Evolutionary conservation across 352 stramenopile genomes (phyloP).

Genomic region (Pythium inflatum): DNA sequence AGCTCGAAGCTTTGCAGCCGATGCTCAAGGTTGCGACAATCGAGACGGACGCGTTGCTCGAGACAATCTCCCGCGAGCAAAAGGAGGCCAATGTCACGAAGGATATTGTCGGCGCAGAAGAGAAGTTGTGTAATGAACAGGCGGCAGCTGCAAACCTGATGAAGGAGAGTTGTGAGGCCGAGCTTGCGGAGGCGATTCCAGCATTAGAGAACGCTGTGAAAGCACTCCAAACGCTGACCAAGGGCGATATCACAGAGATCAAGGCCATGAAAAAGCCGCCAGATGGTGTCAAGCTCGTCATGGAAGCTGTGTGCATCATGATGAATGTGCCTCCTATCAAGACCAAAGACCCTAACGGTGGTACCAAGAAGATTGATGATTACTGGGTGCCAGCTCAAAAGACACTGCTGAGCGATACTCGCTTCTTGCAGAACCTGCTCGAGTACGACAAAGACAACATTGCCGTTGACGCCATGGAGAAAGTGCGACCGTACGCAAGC

Average conservation of each 20-base stretch:
- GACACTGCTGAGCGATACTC: constrained; percentile 89
- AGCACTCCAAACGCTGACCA: constrained; percentile 93
- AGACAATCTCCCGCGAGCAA: constrained; percentile 89
- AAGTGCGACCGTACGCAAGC: constrained; percentile 80
- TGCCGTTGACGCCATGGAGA: constrained; percentile 86
- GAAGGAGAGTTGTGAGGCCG: constrained; percentile 91
- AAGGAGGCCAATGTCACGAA: constrained; percentile 89
- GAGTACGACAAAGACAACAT: constrained; percentile 98
- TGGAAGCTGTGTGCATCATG: constrained; percentile 96
- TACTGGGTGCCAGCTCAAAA: constrained; percentile 96
- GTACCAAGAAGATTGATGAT: constrained; percentile 93
- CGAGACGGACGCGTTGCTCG: constrained; percentile 89
- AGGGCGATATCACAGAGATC: constrained; percentile 94
- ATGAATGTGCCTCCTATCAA: constrained; percentile 93
- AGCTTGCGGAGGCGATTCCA: constrained; percentile 93
- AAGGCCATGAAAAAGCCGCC: constrained; percentile 97
- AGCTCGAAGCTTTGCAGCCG: constrained; percentile 92
- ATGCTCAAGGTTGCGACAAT: constrained; percentile 92
- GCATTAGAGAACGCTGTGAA: constrained; percentile 91
- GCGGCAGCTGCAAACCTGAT: constrained; percentile 88
- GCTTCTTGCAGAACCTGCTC: constrained; percentile 93
- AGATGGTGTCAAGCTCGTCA: constrained; percentile 93
- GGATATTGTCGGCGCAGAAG: constrained; percentile 80
- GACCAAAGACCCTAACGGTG: constrained; percentile 91
- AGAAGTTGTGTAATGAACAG: constrained; percentile 87